A percentile compares a stretch with the other conserved stretches of the same genome.
Evolutionary conservation across 2,329 filamentous ascomycete species (phyloP).

Genomic region (Colletotrichum theobromicola): DNA sequence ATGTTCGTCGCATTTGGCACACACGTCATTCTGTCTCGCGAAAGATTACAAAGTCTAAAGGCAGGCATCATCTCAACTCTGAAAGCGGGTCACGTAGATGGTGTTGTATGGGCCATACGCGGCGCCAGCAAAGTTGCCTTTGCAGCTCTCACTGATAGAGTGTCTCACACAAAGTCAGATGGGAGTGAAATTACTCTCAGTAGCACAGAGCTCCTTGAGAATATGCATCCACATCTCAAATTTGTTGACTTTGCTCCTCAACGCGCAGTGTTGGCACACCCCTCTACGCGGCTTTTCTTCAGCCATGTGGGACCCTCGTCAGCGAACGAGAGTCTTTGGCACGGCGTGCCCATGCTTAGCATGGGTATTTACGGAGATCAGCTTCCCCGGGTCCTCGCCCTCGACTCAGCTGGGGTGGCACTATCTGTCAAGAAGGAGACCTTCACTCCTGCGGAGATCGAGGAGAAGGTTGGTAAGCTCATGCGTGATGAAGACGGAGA

Average conservation of each 20-base stretch:
- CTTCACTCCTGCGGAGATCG: constrained; percentile 36
- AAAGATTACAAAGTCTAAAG: constrained; percentile 34
- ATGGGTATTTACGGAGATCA: constrained; percentile 48
- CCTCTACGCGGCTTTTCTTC: constrained; percentile 37
- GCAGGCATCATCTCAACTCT: neutral
- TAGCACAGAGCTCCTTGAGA: constrained; percentile 30
- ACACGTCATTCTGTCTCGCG: constrained; percentile 36
- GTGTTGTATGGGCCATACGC: neutral
- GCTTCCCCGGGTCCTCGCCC: constrained; percentile 38
- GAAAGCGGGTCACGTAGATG: neutral
- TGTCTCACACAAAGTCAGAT: neutral
- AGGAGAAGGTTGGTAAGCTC: constrained; percentile 29
- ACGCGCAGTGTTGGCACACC: constrained; percentile 42
- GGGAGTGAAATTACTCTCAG: neutral
- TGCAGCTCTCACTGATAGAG: neutral
- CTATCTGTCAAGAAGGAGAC: constrained; percentile 38
- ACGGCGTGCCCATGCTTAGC: constrained; percentile 39
- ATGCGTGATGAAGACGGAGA: constrained; percentile 31
- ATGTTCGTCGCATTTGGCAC: constrained; percentile 47
- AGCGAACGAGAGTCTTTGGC: constrained; percentile 44
- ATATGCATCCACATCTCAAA: constrained; percentile 31
- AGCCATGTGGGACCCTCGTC: constrained; percentile 46
- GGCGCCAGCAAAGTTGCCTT: neutral
- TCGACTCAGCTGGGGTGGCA: constrained; percentile 37
- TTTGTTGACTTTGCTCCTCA: constrained; percentile 44